phyloP scores from a whole-genome alignment of 768 basidiomycete genomes.

The Russula foetens region DNA sequence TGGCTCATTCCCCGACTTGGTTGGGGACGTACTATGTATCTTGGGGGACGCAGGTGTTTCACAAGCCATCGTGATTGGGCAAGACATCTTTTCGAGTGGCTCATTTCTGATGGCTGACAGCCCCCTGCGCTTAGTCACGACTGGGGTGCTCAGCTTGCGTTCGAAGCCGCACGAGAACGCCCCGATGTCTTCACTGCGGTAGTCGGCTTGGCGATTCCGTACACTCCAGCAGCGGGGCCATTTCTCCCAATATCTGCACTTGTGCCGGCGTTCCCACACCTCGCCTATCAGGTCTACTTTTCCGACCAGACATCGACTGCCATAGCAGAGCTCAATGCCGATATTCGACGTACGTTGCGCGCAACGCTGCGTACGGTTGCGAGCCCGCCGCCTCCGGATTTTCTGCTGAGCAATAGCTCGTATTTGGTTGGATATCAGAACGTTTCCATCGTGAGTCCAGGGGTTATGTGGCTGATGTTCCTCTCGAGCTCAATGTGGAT shows the following conservation, averaged over 20 bases:
- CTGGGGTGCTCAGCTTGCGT: conserved; percentile 64
- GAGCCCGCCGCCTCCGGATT: conserved; percentile 49
- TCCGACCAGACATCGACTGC: conserved; percentile 41
- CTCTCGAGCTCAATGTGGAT: background rate
- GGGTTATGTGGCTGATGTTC: background rate
- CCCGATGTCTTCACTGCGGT: conserved; percentile 58
- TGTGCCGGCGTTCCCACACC: conserved; percentile 36
- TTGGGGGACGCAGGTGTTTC: conserved; percentile 41
- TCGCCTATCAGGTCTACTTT: conserved; percentile 55
- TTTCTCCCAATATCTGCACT: conserved; percentile 42
- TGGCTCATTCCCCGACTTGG: conserved; percentile 51
- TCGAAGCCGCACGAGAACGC: conserved; percentile 57
- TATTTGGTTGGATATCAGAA: conserved; percentile 48
- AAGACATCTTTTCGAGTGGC: background rate
- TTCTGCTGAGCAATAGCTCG: conserved; percentile 40
- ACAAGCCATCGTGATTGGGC: conserved; percentile 59
- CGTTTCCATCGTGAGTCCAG: conserved; percentile 32
- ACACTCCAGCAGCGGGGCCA: conserved; percentile 40
- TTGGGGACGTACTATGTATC: conserved; percentile 55
- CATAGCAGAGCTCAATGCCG: conserved; percentile 42
- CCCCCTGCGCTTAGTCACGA: conserved; percentile 44
- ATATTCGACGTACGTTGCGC: conserved; percentile 50
- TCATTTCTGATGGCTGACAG: background rate
- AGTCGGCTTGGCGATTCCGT: conserved; percentile 57
- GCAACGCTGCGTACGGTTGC: conserved; percentile 43